These are phyloP conservation scores for Kluyveromyces aestuarii DNA, from an alignment of 805 yeast species.

Conservation along the genomic window DNA sequence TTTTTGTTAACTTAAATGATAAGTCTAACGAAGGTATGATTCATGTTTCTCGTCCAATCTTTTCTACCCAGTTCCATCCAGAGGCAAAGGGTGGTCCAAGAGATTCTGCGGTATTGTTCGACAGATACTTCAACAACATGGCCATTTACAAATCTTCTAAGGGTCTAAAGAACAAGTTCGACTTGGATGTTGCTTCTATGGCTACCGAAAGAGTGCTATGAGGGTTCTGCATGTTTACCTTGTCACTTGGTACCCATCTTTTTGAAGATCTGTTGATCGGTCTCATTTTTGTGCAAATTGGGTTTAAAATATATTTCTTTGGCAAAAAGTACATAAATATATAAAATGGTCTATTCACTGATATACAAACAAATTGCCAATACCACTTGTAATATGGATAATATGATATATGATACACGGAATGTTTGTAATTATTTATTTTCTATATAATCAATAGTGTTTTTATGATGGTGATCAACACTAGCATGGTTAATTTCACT, in stretches of 20 bases:
- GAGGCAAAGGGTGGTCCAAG: constrained; percentile 99
- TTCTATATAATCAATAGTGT: neutral
- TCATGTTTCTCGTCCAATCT: constrained; percentile 78
- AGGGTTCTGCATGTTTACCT: too few species aligned
- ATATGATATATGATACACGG: neutral
- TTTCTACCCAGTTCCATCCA: constrained; percentile 97
- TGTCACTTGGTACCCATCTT: neutral
- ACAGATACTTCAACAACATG: constrained; percentile 73
- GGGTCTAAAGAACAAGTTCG: constrained; percentile 29
- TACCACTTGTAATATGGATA: neutral
- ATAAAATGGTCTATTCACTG: neutral
- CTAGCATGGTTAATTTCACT: neutral
- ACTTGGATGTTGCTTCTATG: constrained; percentile 14
- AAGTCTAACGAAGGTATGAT: constrained; percentile 97
- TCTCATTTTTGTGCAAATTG: neutral
- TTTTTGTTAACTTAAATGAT: constrained; percentile 88
- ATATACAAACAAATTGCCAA: neutral
- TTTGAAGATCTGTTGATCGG: neutral
- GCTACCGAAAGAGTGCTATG: constrained; percentile 27
- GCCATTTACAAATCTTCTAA: constrained; percentile 39
- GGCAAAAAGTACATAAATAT: neutral
- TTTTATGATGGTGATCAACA: neutral
- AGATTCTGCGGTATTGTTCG: constrained; percentile 86
- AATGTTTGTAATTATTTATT: neutral
- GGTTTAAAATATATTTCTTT: neutral